phyloP scores from a whole-genome alignment of 306 rosid species.

The Trichosanthes truncata region DNA sequence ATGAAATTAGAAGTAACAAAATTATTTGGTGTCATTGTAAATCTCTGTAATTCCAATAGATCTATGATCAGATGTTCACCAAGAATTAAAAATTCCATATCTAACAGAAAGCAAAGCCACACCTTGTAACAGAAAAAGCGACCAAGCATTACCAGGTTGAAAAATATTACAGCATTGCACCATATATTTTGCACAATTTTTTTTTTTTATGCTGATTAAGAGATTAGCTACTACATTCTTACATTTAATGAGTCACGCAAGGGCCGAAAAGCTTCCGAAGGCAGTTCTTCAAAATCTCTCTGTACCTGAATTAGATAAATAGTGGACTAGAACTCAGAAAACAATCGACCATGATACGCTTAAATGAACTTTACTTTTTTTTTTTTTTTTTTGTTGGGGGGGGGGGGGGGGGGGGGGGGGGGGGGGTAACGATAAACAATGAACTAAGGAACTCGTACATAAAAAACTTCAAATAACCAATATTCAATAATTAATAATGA shows the following conservation, averaged over 20 bases:
- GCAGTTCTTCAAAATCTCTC: conserved; percentile 92
- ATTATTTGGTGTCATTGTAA: background rate
- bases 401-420: too few species aligned
- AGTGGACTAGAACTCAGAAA: conserved; percentile 22
- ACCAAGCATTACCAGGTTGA: background rate
- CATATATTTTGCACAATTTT: background rate
- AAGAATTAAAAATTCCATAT: background rate
- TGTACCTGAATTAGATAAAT: conserved; percentile 53
- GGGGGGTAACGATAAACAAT: too few species aligned
- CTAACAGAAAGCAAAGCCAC: background rate
- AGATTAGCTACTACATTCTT: conserved; percentile 25
- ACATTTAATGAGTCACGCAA: conserved; percentile 95
- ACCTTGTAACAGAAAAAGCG: background rate
- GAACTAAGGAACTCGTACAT: background rate
- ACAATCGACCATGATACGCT: conserved; percentile 14
- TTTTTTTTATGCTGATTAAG: background rate
- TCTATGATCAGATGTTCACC: background rate
- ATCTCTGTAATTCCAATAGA: background rate
- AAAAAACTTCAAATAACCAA: conserved; percentile 9
- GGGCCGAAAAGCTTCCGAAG: conserved; percentile 86
- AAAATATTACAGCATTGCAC: background rate
- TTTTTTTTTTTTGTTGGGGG: too few species aligned
- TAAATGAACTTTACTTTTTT: too few species aligned
- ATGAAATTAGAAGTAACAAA: background rate
- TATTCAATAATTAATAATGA: conserved; percentile 4